A percentile compares a stretch with the other conserved stretches of the same genome.
phyloP scores from a whole-genome alignment of 73 alveolate genomes.

The Tetrahymena borealis region DNA sequence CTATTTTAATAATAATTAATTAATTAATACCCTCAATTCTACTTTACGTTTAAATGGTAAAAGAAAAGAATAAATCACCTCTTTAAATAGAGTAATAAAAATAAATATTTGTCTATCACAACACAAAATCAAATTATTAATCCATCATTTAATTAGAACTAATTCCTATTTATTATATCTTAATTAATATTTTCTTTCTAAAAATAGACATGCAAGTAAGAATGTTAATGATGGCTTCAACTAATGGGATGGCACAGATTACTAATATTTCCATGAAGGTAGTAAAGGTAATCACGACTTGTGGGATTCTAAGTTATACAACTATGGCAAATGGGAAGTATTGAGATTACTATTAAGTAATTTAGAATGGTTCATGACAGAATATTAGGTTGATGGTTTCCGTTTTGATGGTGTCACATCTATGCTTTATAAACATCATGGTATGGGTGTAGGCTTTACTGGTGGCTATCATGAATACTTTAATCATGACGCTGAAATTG shows the following conservation, averaged over 20 bases:
- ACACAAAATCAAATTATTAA: too few species aligned
- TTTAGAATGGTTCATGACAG: constrained; percentile 86
- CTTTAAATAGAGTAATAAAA: too few species aligned
- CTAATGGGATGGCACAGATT: constrained; percentile 97
- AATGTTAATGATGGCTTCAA: constrained; percentile 96
- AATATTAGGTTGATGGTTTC: constrained; percentile 96
- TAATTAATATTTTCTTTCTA: neutral
- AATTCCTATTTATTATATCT: neutral
- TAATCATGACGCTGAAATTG: constrained; percentile 82
- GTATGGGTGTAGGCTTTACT: constrained; percentile 83
- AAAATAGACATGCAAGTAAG: constrained; percentile 82
- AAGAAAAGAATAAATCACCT: too few species aligned
- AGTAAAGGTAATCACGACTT: constrained; percentile 87
- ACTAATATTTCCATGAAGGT: constrained; percentile 94
- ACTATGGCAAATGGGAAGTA: constrained; percentile 90
- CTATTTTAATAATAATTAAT: too few species aligned
- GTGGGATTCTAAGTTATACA: constrained; percentile 97
- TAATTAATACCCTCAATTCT: too few species aligned
- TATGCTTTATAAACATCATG: constrained; percentile 96
- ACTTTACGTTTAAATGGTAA: too few species aligned
- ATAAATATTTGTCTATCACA: too few species aligned
- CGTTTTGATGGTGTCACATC: constrained; percentile 99
- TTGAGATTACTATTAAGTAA: constrained; percentile 91
- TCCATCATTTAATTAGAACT: neutral
- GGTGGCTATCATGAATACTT: constrained; percentile 93